Evolutionary conservation across 1,284 basidiomycete species (phyloP), one percentile per base, ranked within the genome.

Genomic region (Boletus semigastroideus): DNA sequence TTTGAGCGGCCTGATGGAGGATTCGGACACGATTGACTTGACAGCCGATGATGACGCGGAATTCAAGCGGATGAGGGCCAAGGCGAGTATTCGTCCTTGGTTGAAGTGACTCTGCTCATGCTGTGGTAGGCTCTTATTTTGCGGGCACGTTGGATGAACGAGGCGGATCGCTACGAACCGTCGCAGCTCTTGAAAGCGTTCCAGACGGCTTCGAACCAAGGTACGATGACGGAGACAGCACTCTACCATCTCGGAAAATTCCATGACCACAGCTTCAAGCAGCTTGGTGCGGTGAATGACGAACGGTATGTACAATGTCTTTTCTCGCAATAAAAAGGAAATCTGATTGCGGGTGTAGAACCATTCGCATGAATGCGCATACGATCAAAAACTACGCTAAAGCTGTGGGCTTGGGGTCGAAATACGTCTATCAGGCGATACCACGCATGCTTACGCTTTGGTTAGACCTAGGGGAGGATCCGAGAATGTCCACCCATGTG

Each of bases 351-450:
- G 42, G 42, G 6, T 39, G 43, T 62, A 87, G 86, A 40, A 79
- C 80, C 10, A 63, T 79, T 41, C 78, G 73, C 54, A 80, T 87
- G 82, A 83, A 80, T 56, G 59, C 78, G 36, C 79, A 78, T 55
- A 92, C 82, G 9, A 77, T 90, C 60, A 78, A 79, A 57, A 79
- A 86, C 46, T 98, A 90, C 62, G 76, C 82, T 5, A 84, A 80
- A 57, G 90, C 94, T 1, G 84, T 96, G 49, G 77, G 78, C 60
- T 75, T 81, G 61, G 97, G 97, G 12, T 94, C 94, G 42, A 99
- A 99, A 75, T 98, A 90, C 70, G 90, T 98, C 45, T 99, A 96
- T 69, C 95, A 98, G 67, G 95, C 94, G 0, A 83, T 99, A 61
- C 96, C 97, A 1, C 84, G 97, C 34, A 79, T 98, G 57, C 79